These are phyloP conservation scores for Medicago arabica DNA, from an alignment of 306 rosid genomes.

Conservation along the genomic window DNA sequence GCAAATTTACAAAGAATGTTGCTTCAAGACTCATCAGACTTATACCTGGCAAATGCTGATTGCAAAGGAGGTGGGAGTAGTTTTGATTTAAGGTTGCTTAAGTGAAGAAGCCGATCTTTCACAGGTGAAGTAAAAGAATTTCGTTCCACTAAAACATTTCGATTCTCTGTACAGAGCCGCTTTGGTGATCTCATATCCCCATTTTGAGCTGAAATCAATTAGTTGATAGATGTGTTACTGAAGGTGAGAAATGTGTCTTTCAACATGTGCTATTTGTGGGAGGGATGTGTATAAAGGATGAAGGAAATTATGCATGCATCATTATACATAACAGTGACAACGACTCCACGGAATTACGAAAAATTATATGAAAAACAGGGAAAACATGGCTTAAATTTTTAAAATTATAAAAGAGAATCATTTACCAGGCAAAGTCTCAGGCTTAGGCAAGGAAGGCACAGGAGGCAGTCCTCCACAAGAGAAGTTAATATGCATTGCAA, in stretches of 20 bases:
- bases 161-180: slow-evolving; percentile 67
- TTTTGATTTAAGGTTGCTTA: slow-evolving; percentile 77
- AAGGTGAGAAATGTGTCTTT: slow-evolving; percentile 28
- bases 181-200: slow-evolving; percentile 92
- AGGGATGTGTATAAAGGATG: not conserved
- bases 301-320: slow-evolving; percentile 13
- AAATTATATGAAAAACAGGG: slow-evolving; percentile 14
- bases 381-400: slow-evolving; percentile 22
- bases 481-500: slow-evolving; percentile 76
- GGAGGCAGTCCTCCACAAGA: slow-evolving; percentile 80
- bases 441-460: slow-evolving; percentile 72
- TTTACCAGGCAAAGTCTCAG: slow-evolving; percentile 74
- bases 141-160: slow-evolving; percentile 72
- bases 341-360: slow-evolving; percentile 5
- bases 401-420: slow-evolving; percentile 32
- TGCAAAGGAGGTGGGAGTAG: slow-evolving; percentile 88
- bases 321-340: not conserved
- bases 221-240: slow-evolving; percentile 22
- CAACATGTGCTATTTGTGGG: slow-evolving; percentile 15
- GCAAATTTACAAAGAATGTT: slow-evolving; percentile 32
- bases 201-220: slow-evolving; percentile 71
- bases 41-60: slow-evolving; percentile 96
- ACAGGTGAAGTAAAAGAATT: slow-evolving; percentile 90
- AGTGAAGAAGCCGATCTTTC: slow-evolving; percentile 80
- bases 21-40: slow-evolving; percentile 26